Conservation (phyloP, 2,329 filamentous ascomycete species). For the Xylariales sp. region DNA sequence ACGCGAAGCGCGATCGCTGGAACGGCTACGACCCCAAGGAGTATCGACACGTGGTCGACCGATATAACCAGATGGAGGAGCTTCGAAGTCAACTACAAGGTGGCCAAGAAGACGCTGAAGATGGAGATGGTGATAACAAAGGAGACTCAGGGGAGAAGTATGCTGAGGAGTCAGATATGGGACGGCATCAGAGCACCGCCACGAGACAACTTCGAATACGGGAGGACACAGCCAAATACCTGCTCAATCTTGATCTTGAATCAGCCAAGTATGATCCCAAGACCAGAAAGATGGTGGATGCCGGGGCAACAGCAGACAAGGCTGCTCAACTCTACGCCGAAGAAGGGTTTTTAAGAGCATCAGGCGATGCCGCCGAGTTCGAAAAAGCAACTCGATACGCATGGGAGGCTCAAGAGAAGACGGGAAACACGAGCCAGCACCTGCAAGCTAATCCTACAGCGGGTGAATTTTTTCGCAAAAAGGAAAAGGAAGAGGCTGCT, state of each 20-base stretch:
- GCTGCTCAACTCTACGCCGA: conserved; percentile 83
- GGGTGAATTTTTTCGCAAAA: conserved; percentile 78
- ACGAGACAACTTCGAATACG: conserved; percentile 87
- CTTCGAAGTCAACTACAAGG: conserved; percentile 51
- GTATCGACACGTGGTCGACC: conserved; percentile 81
- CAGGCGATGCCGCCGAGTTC: conserved; percentile 90
- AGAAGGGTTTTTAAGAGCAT: conserved; percentile 83
- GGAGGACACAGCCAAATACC: conserved; percentile 96
- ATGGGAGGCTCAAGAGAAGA: conserved; percentile 89
- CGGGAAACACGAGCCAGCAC: conserved; percentile 75
- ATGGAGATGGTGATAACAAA: conserved; percentile 44
- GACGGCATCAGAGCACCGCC: conserved; percentile 83
- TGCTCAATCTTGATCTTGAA: conserved; percentile 90
- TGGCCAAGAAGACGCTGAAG: conserved; percentile 41
- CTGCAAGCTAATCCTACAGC: conserved; percentile 95
- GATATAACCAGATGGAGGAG: conserved; percentile 82
- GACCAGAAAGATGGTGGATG: conserved; percentile 84
- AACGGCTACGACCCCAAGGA: conserved; percentile 93
- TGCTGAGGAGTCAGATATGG: conserved; percentile 95
- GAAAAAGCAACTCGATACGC: conserved; percentile 85
- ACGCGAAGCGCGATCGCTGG: conserved; percentile 96
- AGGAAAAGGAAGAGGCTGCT: conserved; percentile 70
- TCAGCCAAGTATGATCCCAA: conserved; percentile 98
- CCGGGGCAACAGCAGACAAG: conserved; percentile 73
- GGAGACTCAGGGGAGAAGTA: conserved; percentile 69